Base-by-base conservation (phyloP, 2,329 filamentous ascomycete species). In the Penicillium sp. region DNA sequence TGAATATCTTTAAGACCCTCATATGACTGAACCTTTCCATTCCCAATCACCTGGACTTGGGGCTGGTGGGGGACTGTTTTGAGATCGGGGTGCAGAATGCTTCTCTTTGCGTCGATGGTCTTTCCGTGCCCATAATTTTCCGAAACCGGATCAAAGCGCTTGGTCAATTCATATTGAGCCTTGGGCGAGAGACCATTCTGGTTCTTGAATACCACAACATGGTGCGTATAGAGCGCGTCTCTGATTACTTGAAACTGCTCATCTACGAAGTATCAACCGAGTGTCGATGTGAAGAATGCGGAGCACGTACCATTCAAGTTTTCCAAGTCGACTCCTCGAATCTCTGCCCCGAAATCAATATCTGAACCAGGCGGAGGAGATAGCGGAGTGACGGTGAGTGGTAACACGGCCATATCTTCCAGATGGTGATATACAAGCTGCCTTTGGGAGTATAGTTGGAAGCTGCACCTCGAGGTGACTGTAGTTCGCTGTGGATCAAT, bases 61-160 rank as follows among this genome's bases (percentile, higher is more conserved):
- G 89, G 88, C 69, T 92, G 89, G 63, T 90, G 86, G 0, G 89
- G 89, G 40, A 92, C 84, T 0, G 89, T 92, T 76, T 92, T 91
- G 16, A 92, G 79, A 63, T 92, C 90, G 0, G 89, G 89, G 67
- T 92, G 88, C 16, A 92, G 80, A 64, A 92, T 85, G 52, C 75
- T 79, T 49, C 79, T 82, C 69, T 86, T 86, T 7, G 79, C 80
- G 63, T 91, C 88, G 45, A 90, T 77, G 0, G 87, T 89, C 73
- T 88, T 90, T 67, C 88, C 89, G 68, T 92, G 89, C 14, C 89
- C 89, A 71, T 92, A 92, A 13, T 81, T 81, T 13, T 80, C 79
- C 1, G 81, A 80, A 5, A 77, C 66, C 0, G 89, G 88, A 64
- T 92, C 90, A 72, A 92, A 92, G 52, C 83, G 83, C 47, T 83